These are phyloP conservation scores for Nepenthes gracilis DNA, from an alignment of 148 eudicot genomes.

Conservation along the genomic window DNA sequence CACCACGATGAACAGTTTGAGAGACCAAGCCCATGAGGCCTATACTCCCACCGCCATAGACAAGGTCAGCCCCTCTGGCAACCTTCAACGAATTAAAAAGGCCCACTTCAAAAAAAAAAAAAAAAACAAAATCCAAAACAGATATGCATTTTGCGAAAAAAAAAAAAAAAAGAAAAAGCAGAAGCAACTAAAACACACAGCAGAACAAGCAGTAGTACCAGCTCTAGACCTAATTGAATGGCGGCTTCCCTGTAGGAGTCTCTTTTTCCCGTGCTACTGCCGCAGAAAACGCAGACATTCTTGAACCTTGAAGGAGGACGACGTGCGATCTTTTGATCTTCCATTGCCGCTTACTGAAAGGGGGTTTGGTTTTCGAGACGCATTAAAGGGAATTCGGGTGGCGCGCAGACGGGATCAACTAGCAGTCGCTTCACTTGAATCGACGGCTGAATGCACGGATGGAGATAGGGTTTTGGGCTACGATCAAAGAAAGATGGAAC, in stretches of 20 bases:
- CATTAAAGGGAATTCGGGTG: background rate
- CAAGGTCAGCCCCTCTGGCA: slow-evolving; percentile 8
- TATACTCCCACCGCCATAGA: slow-evolving; percentile 11
- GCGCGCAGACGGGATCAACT: background rate
- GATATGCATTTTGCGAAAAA: background rate
- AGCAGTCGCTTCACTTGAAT: too few relatives aligned
- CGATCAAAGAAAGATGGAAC: too few relatives aligned
- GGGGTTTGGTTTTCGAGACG: background rate
- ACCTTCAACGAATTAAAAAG: slow-evolving; percentile 1
- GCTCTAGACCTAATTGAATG: slow-evolving; percentile 15
- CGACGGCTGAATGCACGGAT: too few relatives aligned
- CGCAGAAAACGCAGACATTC: slow-evolving; percentile 25
- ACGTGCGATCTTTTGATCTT: background rate
- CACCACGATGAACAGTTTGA: slow-evolving; percentile 6
- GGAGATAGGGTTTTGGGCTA: too few relatives aligned
- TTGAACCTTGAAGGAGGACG: slow-evolving; percentile 14
- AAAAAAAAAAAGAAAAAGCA: background rate
- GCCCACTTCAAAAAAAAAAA: background rate
- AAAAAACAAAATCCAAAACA: background rate
- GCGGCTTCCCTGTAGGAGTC: slow-evolving; percentile 23
- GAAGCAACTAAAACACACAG: background rate
- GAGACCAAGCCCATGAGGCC: slow-evolving; percentile 14
- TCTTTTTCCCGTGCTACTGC: slow-evolving; percentile 32
- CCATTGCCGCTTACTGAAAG: background rate
- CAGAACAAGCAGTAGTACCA: slow-evolving; percentile 1